Evolutionary conservation across 306 rosid genomes (phyloP).

Genomic region (Citrullus amarus): DNA sequence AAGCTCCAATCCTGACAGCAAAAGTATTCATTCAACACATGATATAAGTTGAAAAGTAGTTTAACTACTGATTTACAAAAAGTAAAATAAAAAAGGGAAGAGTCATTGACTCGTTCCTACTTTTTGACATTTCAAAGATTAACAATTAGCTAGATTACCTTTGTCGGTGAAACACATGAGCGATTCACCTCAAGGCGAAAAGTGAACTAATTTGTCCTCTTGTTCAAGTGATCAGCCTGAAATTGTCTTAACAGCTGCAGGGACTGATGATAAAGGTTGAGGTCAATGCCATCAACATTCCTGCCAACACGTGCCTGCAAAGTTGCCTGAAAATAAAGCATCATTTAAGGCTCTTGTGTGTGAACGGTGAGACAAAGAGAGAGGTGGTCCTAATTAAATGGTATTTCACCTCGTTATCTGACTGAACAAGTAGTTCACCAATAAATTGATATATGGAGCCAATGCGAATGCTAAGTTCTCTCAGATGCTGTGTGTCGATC

Average conservation of each 20-base stretch:
- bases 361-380: slow-evolving; percentile 1
- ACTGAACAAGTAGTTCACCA: slow-evolving; percentile 59
- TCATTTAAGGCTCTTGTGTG: slow-evolving; percentile 8
- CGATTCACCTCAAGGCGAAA: background rate
- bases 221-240: slow-evolving; percentile 45
- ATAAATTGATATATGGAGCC: slow-evolving; percentile 78
- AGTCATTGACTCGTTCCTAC: background rate
- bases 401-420: slow-evolving; percentile 49
- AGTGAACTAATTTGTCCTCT: slow-evolving; percentile 20
- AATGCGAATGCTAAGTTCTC: slow-evolving; percentile 44
- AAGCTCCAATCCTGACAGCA: background rate
- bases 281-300: slow-evolving; percentile 86
- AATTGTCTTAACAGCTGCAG: slow-evolving; percentile 55
- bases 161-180: background rate
- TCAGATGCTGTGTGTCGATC: slow-evolving; percentile 45
- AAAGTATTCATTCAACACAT: background rate
- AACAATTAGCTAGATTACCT: slow-evolving; percentile 2
- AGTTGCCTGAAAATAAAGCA: slow-evolving; percentile 36
- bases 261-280: slow-evolving; percentile 69
- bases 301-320: slow-evolving; percentile 73
- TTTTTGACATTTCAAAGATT: slow-evolving; percentile 2
- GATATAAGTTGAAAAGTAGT: background rate
- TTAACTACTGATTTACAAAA: background rate
- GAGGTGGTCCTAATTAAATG: background rate
- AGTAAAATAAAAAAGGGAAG: background rate